Percentiles rank a stretch among this genome's conserved stretches.
phyloP scores from a whole-genome alignment of 78 protist genomes.

The Isochrysis galbana region DNA sequence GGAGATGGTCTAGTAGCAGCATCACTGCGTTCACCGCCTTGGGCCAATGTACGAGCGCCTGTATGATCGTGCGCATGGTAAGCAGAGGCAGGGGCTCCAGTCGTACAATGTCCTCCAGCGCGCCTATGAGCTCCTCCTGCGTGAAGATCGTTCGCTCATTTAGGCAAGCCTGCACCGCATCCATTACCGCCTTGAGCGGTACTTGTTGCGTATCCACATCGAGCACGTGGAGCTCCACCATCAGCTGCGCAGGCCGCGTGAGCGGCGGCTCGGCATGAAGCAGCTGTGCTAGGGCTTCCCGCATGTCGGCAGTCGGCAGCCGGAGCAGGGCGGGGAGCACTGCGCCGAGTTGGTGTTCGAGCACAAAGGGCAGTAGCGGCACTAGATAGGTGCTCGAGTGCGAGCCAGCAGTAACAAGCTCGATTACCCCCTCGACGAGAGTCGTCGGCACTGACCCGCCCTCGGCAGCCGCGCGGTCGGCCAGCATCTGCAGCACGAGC shows the following conservation, averaged over 20 bases:
- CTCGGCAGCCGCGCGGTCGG: background rate
- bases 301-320: background rate
- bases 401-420: background rate
- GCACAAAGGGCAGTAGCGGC: background rate
- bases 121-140: background rate
- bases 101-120: background rate
- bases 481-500: background rate
- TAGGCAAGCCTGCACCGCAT: constrained; percentile 3
- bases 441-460: background rate
- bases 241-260: background rate
- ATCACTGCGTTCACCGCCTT: too few species aligned
- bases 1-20: background rate
- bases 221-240: background rate
- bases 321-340: background rate
- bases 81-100: background rate
- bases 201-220: background rate
- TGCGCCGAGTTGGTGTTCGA: background rate
- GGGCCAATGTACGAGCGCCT: background rate
- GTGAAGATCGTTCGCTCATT: background rate
- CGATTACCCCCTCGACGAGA: background rate
- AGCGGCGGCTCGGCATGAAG: background rate
- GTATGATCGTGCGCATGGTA: background rate
- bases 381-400: background rate
- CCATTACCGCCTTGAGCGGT: background rate
- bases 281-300: background rate